Percentiles rank a stretch among this genome's conserved stretches.
phyloP scores from a whole-genome alignment of 1,284 basidiomycete genomes.

The Rhodotorula sp. region DNA sequence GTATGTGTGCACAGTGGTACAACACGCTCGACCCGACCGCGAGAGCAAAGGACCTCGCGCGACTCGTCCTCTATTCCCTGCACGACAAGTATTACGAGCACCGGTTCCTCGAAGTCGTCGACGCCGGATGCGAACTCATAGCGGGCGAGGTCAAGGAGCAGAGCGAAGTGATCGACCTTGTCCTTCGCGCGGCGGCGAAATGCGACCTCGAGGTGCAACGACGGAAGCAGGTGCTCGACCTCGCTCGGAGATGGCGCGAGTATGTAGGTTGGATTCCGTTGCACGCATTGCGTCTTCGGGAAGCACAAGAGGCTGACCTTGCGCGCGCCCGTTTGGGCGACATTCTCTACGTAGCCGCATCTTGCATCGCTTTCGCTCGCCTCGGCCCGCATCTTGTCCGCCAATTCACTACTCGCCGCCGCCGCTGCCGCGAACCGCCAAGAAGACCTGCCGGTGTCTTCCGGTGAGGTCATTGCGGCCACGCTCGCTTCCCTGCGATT shows the following conservation, averaged over 20 bases:
- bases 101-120: neutral
- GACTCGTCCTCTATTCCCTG: constrained; percentile 9
- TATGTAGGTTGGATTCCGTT: neutral
- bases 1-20: constrained; percentile 4
- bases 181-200: constrained; percentile 3
- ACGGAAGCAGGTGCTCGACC: neutral
- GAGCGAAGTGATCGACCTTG: constrained; percentile 14
- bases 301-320: neutral
- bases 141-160: constrained; percentile 9
- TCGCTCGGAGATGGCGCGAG: constrained; percentile 10
- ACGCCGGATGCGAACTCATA: neutral
- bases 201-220: neutral
- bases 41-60: constrained; percentile 5
- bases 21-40: neutral
- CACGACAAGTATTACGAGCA: constrained; percentile 4
- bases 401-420: neutral
- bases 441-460: neutral
- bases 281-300: neutral
- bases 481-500: constrained; percentile 14
- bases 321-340: neutral
- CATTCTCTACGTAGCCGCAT: constrained; percentile 5
- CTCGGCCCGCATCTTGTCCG: constrained; percentile 17
- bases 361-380: constrained; percentile 13
- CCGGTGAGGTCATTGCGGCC: neutral
- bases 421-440: neutral